Base-by-base conservation (phyloP, 164 flowering plant species). In the Buxus sempervirens region DNA sequence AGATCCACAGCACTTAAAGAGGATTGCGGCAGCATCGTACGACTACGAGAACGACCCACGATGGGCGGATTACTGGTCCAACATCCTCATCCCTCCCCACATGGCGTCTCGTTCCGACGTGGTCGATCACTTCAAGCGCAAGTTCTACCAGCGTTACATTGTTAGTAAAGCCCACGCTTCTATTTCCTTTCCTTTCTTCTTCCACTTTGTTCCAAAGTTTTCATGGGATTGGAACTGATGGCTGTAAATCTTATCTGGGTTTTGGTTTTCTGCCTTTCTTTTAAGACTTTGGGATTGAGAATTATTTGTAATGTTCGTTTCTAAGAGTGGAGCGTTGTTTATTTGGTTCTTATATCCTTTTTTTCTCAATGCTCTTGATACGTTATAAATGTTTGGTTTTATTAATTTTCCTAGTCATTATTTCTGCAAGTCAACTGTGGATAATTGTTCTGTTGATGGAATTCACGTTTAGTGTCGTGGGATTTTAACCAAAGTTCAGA, bases 21-120 rank as follows among this genome's bases (percentile, higher is more conserved):
- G 74, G 71, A 81, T 83, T 13, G 99, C 96, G 49, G 99, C 98
- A 54, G 85, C 88, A 21, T 63, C 97, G 3, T 93, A 90, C 76
- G 99, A 93, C 60, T 96, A 96, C 81, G 98, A 93, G 58, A 85
- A 77, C 77, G 99, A 96, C 65, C 71, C 96, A 0, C 73, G 86
- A 82, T 96, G 98, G 98, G 87, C 92, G 9, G 98, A 90, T 55
- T 96, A 93, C 79, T 96, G 99, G 98, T 83, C 96, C 64, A 96
- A 96, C 78, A 79, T 96, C 62, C 90, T 93, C 70, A 91, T 93
- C 70, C 99, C 99, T 63, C 99, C 97, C 14, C 77, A 88, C 79
- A 80, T 87, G 96, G 86, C 91, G 24, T 85, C 99, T 63, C 88
- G 96, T 55, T 61, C 92, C 38, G 97, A 90, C 42, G 98, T 93